Evolutionary conservation across 331 rosid genomes (phyloP).

Genomic region (Quercus lobata): DNA sequence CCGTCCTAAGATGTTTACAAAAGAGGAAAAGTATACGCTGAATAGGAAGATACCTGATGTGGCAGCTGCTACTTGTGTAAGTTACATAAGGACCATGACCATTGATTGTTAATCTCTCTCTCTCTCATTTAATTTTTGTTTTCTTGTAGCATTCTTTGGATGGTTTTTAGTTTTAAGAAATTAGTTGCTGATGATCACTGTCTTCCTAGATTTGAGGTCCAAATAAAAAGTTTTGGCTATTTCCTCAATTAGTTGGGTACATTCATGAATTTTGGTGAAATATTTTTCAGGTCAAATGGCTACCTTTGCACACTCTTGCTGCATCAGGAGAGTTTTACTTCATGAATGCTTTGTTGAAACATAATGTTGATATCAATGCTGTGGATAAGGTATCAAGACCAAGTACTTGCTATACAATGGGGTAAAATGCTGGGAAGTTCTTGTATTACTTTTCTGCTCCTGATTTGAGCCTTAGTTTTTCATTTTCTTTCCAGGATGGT

Average conservation of each 20-base stretch:
- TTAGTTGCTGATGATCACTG: background rate
- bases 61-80: constrained; percentile 74
- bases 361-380: constrained; percentile 71
- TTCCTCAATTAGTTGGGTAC: background rate
- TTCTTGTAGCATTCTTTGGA: background rate
- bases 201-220: background rate
- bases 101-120: background rate
- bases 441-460: background rate
- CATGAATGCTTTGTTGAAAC: constrained; percentile 65
- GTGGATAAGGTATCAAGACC: constrained; percentile 62
- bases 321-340: constrained; percentile 81
- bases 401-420: background rate
- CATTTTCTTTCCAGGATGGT: constrained; percentile 61
- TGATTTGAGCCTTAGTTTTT: background rate
- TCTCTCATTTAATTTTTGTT: background rate
- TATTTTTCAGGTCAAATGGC: constrained; percentile 73
- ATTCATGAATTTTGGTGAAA: constrained; percentile 4
- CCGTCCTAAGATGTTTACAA: constrained; percentile 57
- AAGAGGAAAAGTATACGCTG: constrained; percentile 71
- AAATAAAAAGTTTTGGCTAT: background rate
- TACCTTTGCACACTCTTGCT: constrained; percentile 81
- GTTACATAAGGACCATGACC: constrained; percentile 21
- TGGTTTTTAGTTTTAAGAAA: background rate
- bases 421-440: background rate
- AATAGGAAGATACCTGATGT: constrained; percentile 56